Evolutionary conservation across 768 basidiomycete species (phyloP).

Genomic region (Pleurotus cornucopiae): DNA sequence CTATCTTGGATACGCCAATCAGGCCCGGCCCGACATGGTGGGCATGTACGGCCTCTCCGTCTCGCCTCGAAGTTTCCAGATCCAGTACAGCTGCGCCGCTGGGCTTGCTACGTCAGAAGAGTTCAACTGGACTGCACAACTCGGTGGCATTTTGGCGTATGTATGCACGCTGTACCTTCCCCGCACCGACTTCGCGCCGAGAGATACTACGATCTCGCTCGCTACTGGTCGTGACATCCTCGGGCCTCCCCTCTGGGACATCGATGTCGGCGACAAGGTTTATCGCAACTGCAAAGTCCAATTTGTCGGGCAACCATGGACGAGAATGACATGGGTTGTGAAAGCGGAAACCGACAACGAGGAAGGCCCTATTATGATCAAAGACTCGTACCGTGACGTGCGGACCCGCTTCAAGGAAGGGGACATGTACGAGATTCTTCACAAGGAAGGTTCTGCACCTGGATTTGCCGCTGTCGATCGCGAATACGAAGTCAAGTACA

Average conservation of each 20-base stretch:
- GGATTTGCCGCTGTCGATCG: neutral
- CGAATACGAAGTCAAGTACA: neutral
- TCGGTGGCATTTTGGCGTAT: neutral
- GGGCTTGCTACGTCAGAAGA: constrained; percentile 19
- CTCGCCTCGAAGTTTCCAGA: neutral
- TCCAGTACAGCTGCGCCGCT: constrained; percentile 8
- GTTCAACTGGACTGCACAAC: neutral
- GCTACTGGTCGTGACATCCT: neutral
- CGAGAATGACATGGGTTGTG: neutral
- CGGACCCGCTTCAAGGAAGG: neutral
- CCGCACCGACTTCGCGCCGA: neutral
- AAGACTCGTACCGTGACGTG: neutral
- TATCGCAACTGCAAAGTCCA: neutral
- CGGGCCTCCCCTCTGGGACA: neutral
- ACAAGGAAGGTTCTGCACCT: neutral
- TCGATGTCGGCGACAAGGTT: neutral
- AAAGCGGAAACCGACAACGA: neutral
- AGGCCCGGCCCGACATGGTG: constrained; percentile 9
- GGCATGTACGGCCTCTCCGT: constrained; percentile 5
- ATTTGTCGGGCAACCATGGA: neutral
- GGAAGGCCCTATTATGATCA: neutral
- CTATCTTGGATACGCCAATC: constrained; percentile 8
- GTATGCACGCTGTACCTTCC: constrained; percentile 1
- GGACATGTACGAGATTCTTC: neutral
- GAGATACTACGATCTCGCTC: neutral